phyloP scores from a whole-genome alignment of 768 basidiomycete genomes.

The Suillus cothurnatus region DNA sequence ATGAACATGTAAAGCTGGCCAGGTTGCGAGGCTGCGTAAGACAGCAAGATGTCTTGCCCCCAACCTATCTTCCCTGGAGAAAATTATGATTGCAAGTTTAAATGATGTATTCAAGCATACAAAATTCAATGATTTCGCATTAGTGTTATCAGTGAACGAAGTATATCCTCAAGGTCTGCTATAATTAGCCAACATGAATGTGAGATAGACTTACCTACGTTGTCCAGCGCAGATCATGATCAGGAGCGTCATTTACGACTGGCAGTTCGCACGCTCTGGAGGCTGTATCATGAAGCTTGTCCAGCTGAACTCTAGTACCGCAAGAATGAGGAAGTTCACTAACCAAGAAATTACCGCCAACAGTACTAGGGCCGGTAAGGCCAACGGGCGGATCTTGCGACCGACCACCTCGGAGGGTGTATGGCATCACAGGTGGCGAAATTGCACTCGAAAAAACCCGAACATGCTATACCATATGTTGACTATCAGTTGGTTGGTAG shows the following conservation, averaged over 20 bases:
- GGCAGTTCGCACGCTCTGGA: background rate
- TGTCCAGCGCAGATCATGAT: background rate
- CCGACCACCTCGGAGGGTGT: background rate
- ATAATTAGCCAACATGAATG: too few species aligned
- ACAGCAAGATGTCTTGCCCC: background rate
- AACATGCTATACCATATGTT: background rate
- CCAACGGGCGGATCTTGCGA: background rate
- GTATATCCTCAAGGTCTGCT: background rate
- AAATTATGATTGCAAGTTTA: background rate
- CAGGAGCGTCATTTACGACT: background rate
- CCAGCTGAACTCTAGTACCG: background rate
- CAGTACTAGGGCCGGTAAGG: background rate
- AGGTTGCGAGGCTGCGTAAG: background rate
- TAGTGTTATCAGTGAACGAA: too few species aligned
- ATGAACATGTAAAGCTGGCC: background rate
- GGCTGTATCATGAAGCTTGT: background rate
- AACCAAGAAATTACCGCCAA: background rate
- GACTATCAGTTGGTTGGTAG: background rate
- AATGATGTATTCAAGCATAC: background rate
- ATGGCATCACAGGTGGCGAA: background rate
- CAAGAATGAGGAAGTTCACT: background rate
- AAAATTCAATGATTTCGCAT: background rate
- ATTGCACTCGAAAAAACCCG: background rate
- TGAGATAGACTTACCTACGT: background rate
- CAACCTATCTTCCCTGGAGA: background rate